A percentile compares a stretch with the other conserved stretches of the same genome.
These are phyloP conservation scores for Nannochloris sp. DNA, from an alignment of 139 green algal species.

Conservation along the genomic window DNA sequence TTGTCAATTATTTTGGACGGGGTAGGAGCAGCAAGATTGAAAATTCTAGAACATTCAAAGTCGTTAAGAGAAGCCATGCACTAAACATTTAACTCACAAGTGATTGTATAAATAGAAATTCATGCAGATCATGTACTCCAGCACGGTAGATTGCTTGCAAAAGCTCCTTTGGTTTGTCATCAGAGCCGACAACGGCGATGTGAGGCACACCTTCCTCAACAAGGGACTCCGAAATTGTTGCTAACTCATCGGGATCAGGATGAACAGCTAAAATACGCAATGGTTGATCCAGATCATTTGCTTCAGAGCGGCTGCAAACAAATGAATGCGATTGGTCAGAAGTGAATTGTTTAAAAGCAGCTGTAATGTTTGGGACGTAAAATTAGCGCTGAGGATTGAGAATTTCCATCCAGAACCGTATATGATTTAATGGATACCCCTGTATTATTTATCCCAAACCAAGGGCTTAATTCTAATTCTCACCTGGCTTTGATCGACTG, in stretches of 20 bases:
- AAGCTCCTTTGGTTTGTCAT: not conserved
- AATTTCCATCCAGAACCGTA: no score
- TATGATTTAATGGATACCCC: no score
- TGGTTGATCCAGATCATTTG: no score
- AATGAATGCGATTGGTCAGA: no score
- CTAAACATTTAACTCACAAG: not conserved
- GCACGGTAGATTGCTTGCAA: not conserved
- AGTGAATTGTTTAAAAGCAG: no score
- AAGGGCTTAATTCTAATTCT: not conserved
- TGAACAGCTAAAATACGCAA: not conserved
- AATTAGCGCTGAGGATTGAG: no score
- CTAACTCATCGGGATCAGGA: not conserved
- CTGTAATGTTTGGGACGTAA: no score
- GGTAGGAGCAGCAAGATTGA: no score
- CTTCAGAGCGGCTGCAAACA: not conserved
- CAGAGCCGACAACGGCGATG: not conserved
- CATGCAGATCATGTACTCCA: not conserved
- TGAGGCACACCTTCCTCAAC: not conserved
- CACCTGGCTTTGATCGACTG: not conserved
- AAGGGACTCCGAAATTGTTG: not conserved
- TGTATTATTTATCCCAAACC: no score
- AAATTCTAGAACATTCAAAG: no score
- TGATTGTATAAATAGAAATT: not conserved
- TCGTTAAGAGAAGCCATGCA: not conserved
- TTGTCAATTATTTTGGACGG: not conserved